Percentiles rank a stretch among this genome's conserved stretches.
These are phyloP conservation scores for Nymphaea thermarum DNA, from an alignment of 164 flowering plant genomes.

Conservation along the genomic window DNA sequence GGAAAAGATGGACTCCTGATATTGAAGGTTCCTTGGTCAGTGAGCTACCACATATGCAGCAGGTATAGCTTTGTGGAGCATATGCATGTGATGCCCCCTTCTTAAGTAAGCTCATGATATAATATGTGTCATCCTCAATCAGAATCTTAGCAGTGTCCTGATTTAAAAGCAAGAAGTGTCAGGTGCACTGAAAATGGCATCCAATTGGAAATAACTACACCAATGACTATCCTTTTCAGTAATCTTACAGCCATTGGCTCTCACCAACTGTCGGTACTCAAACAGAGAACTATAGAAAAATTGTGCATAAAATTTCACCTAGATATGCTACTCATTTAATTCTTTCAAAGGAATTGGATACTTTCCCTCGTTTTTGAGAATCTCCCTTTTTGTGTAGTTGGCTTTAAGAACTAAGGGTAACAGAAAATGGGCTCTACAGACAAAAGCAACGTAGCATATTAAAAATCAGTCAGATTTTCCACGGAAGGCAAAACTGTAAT, in stretches of 20 bases:
- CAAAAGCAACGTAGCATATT: not conserved
- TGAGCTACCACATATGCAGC: constrained; percentile 63
- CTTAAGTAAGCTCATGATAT: constrained; percentile 79
- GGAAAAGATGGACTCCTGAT: constrained; percentile 54
- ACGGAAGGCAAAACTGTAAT: not conserved
- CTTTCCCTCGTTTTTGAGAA: too few relatives aligned
- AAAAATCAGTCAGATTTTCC: not conserved
- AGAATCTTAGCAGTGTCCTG: constrained; percentile 92
- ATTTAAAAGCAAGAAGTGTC: not conserved
- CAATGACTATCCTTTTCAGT: not conserved
- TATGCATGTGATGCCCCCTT: constrained; percentile 91
- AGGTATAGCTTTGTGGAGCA: constrained; percentile 54
- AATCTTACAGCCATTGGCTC: too few relatives aligned
- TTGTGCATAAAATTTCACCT: too few relatives aligned
- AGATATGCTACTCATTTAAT: too few relatives aligned
- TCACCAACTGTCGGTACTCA: too few relatives aligned
- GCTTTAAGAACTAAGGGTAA: too few relatives aligned
- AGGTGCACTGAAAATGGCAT: not conserved
- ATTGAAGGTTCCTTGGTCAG: constrained; percentile 37
- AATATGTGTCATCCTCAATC: constrained; percentile 90
- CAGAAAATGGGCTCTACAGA: too few relatives aligned
- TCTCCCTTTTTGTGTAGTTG: too few relatives aligned
- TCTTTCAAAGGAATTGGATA: too few relatives aligned
- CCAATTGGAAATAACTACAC: not conserved
- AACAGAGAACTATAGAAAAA: too few relatives aligned